Evolutionary conservation across 345 rosid genomes (phyloP), one percentile per base, ranked within the genome.

Genomic region (Angophora floribunda): DNA sequence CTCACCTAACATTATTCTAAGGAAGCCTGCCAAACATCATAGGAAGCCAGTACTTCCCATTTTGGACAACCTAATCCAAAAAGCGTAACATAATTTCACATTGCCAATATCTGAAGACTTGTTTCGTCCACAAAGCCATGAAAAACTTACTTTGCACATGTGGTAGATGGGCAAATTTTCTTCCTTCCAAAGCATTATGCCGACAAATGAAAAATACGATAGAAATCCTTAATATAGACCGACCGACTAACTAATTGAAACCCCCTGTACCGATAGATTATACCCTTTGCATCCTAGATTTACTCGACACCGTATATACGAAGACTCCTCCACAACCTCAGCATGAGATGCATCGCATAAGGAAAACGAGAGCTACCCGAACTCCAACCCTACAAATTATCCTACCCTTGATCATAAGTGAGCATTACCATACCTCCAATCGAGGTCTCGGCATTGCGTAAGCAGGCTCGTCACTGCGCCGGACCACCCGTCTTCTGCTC

Each of bases 1-100:
- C 91, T 36, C 41, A 36, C 41, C 94, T 93, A 7, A 26, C 90
- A 91, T 85, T 65, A 32, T 70, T 86, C 90, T 91, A 89, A 92
- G 94, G 93, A 93, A 93, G 92, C 92, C 93, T 87, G 92, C 90
- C 89, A 89, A 90, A 90, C 90, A 92, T 90, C 61, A 86, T 90
- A 85, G 61, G 91, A 70, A 41, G 47, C 47, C 32, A 26, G 24
- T 47, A 30, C 26, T 12, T 52, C 12, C 84, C 84, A 45, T 30
- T 63, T 65, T 50, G 51, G 19, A 57, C 51, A 44, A n/a, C 28
- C 82, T 75, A 75, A 75, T 21, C 45, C 82, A 41, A 75, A 75
- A 19, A 44, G 82, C 82, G 36, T 9, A 75, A 44, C 82, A 75
- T 9, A 75, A 17, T 19, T 9, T 44, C 49, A 9, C 82, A 19